Base-by-base conservation (phyloP, 352 stramenopile species). In the Peronosclerospora sorghi region DNA sequence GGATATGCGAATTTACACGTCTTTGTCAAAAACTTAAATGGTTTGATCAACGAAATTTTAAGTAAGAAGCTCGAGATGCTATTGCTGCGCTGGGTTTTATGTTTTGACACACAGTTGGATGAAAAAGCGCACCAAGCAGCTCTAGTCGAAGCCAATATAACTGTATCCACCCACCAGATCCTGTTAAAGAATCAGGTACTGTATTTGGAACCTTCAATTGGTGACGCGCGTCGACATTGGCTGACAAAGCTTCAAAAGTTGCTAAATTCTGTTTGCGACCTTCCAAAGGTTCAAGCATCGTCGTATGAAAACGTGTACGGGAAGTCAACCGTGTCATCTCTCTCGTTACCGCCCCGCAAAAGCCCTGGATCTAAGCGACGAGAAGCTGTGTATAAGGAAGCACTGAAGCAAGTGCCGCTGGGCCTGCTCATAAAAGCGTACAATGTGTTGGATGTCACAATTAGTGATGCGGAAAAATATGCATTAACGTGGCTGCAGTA, bases 401-500 rank as follows among this genome's bases (percentile, higher is more conserved):
- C 76, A 3, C 40, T 90, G 0, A 55, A 47, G 5, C 54, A 85
- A 38, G 48, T 94, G 2, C 68, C 73, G 3, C 29, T 66, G 19
- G 73, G 68, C 12, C 38, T 95, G 29, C 51, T 96, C 8, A 56
- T 83, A n/a, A 64, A 82, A 30, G 82, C 81, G 5, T 94, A 91
- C 36, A 51, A 54, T 27, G 65, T 81, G 6, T 64, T 96, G 13
- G 75, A 95, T 48, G 41, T 48, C 18, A 83, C 73, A 14, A 73
- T 95, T 8, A 54, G 68, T 19, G 77, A 97, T 41, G 77, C 97
- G 20, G 73, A 93, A 35, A 61, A 70, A 4, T 99, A 99, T 70
- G 86, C 96, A 12, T 72, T 78, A 20, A 88, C 84, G 24, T 99
- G 97, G 97, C 62, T 99, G 21, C 91, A 96, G 44, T 99, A 99